These are phyloP conservation scores for Aspergillus pseudoterreus DNA, from an alignment of 2,329 filamentous ascomycete species.

Conservation along the genomic window DNA sequence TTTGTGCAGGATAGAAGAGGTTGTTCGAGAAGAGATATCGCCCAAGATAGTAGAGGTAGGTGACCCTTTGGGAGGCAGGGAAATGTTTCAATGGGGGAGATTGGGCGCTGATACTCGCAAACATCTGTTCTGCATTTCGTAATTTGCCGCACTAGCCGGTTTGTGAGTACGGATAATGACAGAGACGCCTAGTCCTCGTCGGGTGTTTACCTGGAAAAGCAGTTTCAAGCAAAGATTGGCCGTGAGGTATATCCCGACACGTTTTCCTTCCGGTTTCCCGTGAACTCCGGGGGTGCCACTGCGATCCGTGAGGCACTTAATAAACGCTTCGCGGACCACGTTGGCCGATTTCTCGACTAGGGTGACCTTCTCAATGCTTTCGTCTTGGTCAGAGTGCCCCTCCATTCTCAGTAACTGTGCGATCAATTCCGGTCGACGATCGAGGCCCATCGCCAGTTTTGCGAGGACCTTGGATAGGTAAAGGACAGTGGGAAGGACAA, in stretches of 20 bases:
- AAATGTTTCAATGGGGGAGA: constrained; percentile 79
- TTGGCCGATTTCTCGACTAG: constrained; percentile 86
- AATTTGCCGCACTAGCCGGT: constrained; percentile 68
- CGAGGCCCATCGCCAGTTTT: constrained; percentile 77
- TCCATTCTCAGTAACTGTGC: constrained; percentile 53
- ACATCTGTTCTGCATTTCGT: constrained; percentile 79
- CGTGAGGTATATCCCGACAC: constrained; percentile 83
- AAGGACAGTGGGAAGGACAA: constrained; percentile 80
- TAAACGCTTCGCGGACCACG: constrained; percentile 85
- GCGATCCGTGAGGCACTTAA: constrained; percentile 80
- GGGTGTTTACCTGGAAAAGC: constrained; percentile 64
- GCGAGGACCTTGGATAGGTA: constrained; percentile 76
- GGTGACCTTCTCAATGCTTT: constrained; percentile 68
- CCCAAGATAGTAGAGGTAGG: constrained; percentile 91
- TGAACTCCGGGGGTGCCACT: constrained; percentile 58
- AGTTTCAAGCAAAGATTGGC: constrained; percentile 88
- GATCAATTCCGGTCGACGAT: constrained; percentile 74
- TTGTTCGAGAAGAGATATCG: constrained; percentile 83
- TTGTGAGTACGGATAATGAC: not conserved
- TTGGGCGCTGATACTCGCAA: constrained; percentile 79
- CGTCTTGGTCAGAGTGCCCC: constrained; percentile 47
- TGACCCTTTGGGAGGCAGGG: constrained; percentile 80
- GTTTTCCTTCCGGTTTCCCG: constrained; percentile 74
- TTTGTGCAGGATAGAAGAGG: constrained; percentile 73
- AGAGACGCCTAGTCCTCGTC: not conserved